phyloP scores from a whole-genome alignment of 352 stramenopile species.

The Phytophthora cactorum region DNA sequence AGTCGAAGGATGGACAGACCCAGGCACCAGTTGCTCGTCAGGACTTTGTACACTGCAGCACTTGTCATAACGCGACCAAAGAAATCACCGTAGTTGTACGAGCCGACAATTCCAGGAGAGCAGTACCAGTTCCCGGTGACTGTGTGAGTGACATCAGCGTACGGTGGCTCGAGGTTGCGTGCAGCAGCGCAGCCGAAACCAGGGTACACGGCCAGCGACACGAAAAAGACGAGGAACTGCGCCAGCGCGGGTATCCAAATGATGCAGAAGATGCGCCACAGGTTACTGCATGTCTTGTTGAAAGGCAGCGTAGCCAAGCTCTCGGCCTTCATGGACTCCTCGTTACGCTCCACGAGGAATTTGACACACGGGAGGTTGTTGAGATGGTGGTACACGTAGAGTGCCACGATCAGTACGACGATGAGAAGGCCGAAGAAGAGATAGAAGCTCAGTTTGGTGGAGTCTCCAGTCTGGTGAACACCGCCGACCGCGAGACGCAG shows the following conservation, averaged over 20 bases:
- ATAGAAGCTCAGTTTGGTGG: conserved; percentile 53
- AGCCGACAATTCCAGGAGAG: conserved; percentile 59
- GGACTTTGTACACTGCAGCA: conserved; percentile 58
- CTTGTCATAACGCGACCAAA: conserved; percentile 57
- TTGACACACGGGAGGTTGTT: conserved; percentile 50
- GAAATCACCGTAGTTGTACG: conserved; percentile 77
- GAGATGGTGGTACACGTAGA: conserved; percentile 52
- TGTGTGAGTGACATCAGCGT: conserved; percentile 34
- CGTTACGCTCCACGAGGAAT: conserved; percentile 64
- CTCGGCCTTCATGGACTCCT: conserved; percentile 26
- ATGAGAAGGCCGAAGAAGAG: conserved; percentile 67
- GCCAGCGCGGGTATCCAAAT: conserved; percentile 53
- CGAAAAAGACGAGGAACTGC: conserved; percentile 69
- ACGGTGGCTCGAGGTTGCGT: conserved; percentile 40
- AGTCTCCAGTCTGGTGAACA: conserved; percentile 43
- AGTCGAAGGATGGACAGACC: conserved; percentile 49
- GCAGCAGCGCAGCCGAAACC: conserved; percentile 61
- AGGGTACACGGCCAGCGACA: conserved; percentile 56
- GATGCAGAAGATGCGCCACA: conserved; percentile 55
- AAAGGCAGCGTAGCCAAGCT: conserved; percentile 39
- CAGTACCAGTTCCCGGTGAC: conserved; percentile 69
- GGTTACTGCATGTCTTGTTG: conserved; percentile 39
- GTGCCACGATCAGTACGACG: conserved; percentile 48
- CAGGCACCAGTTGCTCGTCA: conserved; percentile 56
- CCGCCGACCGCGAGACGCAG: conserved; percentile 57